phyloP scores from a whole-genome alignment of 1,284 basidiomycete genomes.

The Apiotrichum montevideense region DNA sequence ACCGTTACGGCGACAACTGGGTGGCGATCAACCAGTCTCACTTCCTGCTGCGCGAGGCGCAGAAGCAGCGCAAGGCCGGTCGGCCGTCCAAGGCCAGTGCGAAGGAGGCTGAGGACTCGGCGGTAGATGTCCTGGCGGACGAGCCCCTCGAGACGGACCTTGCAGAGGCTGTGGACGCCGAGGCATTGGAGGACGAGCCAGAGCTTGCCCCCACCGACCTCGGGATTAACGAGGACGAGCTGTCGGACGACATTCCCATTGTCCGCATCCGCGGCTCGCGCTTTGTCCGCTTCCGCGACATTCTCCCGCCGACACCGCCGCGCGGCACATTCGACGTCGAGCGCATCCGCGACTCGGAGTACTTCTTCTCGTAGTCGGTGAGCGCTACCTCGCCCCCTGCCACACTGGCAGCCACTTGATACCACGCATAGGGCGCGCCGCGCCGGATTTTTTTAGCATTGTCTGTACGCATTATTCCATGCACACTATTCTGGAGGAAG shows the following conservation, averaged over 20 bases:
- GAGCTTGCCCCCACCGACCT: conserved; percentile 1
- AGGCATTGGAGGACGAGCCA: conserved; percentile 3
- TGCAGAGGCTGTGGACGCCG: conserved; percentile 4
- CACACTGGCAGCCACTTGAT: no score
- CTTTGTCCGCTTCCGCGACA: conserved; percentile 68
- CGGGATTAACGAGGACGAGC: conserved; percentile 3
- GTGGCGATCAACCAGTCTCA: conserved; percentile 55
- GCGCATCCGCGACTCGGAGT: conserved; percentile 71
- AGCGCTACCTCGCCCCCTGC: no score
- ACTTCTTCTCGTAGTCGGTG: conserved; percentile 64
- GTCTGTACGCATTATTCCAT: conserved; percentile 16
- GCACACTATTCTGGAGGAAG: conserved; percentile 8
- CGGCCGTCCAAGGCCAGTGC: conserved; percentile 3
- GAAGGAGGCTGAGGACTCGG: conserved; percentile 12
- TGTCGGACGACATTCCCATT: conserved; percentile 8
- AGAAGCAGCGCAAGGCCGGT: conserved; percentile 12
- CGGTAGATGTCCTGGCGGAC: no score
- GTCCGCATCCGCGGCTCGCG: conserved; percentile 22
- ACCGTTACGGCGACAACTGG: conserved; percentile 69
- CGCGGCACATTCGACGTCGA: conserved; percentile 86
- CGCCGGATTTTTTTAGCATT: conserved; percentile 4
- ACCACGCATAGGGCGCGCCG: not conserved
- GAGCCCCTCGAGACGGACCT: no score
- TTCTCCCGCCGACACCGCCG: conserved; percentile 75
- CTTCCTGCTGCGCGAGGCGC: conserved; percentile 13